Evolutionary conservation across 305 asterid genomes (phyloP).

Genomic region (Striga hermonthica): DNA sequence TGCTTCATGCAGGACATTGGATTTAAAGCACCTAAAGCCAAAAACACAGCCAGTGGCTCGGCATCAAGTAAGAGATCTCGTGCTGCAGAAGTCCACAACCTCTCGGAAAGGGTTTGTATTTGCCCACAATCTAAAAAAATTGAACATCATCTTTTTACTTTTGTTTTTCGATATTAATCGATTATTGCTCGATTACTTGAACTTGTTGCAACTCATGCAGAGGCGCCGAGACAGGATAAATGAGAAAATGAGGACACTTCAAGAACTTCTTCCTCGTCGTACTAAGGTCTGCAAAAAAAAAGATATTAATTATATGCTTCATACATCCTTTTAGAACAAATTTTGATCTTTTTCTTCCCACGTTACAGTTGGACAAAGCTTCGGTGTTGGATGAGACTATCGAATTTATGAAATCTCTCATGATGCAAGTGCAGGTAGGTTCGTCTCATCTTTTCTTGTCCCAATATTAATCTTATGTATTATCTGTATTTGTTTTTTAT

Average conservation of each 20-base stretch:
- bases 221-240: constrained; percentile 89
- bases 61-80: constrained; percentile 72
- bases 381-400: constrained; percentile 91
- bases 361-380: constrained; percentile 73
- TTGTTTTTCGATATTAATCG: neutral
- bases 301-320: neutral
- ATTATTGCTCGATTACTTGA: neutral
- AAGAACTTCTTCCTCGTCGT: constrained; percentile 86
- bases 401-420: constrained; percentile 76
- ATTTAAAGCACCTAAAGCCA: constrained; percentile 47
- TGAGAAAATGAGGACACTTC: constrained; percentile 73
- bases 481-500: too few species aligned
- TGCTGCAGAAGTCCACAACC: constrained; percentile 90
- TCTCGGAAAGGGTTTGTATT: constrained; percentile 74
- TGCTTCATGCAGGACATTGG: constrained; percentile 46
- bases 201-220: constrained; percentile 38
- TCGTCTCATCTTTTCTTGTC: neutral
- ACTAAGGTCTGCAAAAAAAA: constrained; percentile 43
- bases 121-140: neutral
- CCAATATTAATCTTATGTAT: too few species aligned
- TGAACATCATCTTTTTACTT: neutral
- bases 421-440: constrained; percentile 76
- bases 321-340: neutral
- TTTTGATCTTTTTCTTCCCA: neutral
- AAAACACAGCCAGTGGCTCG: constrained; percentile 52